Evolutionary conservation across 2,329 filamentous ascomycete genomes (phyloP), one percentile per base, ranked within the genome.

Genomic region (Pseudogymnoascus sp.): DNA sequence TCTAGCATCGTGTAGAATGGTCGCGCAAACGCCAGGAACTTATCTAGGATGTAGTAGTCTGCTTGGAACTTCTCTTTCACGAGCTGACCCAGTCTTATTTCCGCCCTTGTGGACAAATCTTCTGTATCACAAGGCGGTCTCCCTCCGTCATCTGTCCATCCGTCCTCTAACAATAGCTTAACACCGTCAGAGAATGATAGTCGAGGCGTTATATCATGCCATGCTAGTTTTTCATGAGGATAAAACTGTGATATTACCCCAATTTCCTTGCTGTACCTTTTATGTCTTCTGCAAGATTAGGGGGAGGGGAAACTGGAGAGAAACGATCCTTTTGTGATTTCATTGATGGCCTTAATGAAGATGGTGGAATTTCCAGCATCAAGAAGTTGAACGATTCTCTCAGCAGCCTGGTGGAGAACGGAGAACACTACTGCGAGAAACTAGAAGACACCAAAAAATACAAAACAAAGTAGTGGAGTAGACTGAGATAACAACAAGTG

Each of bases 1-100:
- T 96, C 90, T 29, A 88, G 88, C 83, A 96, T 92, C 1, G 92
- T 91, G 72, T 97, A 96, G 76, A 97, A 96, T 0, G 92, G 92
- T 44, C 92, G 85, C 2, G 90, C 92, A 5, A 85, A 87, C 21
- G 84, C 79, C 0, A 92, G 92, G 78, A 97, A 97, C 71, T 95
- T 96, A 81, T 97, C 92, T 39, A 97, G 82, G 65, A 97, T 88
- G 75, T 94, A 97, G 77, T 95, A 96, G 70, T 97, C 92, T 0
- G 92, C 95, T 62, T 84, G 81, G 70, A 89, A 94, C 76, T 92
- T 92, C 71, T 95, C 85, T 76, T 90, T 93, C 70, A 97, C 85
- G 13, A 97, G 78, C 70, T 90, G 81, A 8, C 93, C 92, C 0
- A 97, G 82, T 12, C 90, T 86, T 25, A 95, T 92, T 76, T 97